Base-by-base conservation (phyloP, 2,329 filamentous ascomycete genomes). In the Coniochaeta ligniaria region DNA sequence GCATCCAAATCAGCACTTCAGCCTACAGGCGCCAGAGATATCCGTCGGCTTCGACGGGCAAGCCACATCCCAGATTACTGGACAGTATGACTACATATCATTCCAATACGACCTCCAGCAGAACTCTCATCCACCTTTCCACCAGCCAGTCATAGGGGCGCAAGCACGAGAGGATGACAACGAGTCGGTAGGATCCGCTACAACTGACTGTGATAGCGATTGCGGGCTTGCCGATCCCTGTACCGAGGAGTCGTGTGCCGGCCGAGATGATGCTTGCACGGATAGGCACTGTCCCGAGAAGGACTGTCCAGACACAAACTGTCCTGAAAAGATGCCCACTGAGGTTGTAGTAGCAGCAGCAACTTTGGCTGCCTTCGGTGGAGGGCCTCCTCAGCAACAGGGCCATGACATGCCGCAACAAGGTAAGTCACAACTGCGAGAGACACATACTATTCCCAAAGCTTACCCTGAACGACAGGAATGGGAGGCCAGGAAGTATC, bases 281-380 rank as follows among this genome's bases (percentile, higher is more conserved):
- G 70, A 72, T 38, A 65, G 68, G 60, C 47, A 28, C 22, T 52
- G 47, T 28, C 47, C 47, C 24, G 47, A 52, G 47, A 52, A 52
- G 9, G 67, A 62, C 61, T 68, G 69, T 61, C 63, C 70, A 35
- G 61, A 66, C 38, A 61, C 28, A 36, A 57, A 57, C 3, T 61
- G 60, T 5, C 64, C 26, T 16, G 24, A 58, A 33, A 36, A 36
- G 54, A 35, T 60, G 50, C 67, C 62, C 47, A 61, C 63, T 50
- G 69, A 71, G 43, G 65, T 68, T 3, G 68, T 66, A 41, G 65
- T 66, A 55, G 68, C 68, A 26, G 70, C 70, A 6, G 68, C 67
- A 35, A 66, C 67, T 16, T 65, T 70, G 55, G 65, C 69, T 52
- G 69, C 69, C 45, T 70, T 73, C 63, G 70, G 71, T 60, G 70